Evolutionary conservation across 352 stramenopile genomes (phyloP).

Genomic region (Globisporangium solare): DNA sequence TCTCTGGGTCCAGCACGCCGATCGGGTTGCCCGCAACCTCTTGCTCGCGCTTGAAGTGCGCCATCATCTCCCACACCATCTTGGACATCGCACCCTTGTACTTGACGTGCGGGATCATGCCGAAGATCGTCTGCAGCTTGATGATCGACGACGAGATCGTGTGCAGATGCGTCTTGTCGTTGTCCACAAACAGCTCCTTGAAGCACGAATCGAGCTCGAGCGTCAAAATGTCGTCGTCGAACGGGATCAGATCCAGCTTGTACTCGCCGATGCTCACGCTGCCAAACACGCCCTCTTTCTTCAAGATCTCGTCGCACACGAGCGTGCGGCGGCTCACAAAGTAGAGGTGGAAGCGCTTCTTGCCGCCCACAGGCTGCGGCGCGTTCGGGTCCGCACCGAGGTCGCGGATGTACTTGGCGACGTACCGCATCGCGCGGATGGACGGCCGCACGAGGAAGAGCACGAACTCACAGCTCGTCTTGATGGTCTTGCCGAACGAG

Average conservation of each 20-base stretch:
- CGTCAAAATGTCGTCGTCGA: conserved; percentile 93
- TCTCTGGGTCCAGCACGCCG: conserved; percentile 77
- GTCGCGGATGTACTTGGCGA: conserved; percentile 76
- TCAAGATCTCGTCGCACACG: conserved; percentile 89
- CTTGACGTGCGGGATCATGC: conserved; percentile 93
- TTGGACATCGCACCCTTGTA: conserved; percentile 90
- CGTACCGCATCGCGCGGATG: conserved; percentile 68
- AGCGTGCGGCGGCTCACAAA: conserved; percentile 89
- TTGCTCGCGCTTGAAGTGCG: conserved; percentile 91
- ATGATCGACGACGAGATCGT: conserved; percentile 86
- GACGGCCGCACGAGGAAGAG: conserved; percentile 87
- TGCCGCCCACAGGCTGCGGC: conserved; percentile 21
- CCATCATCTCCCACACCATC: conserved; percentile 90
- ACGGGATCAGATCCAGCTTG: conserved; percentile 93
- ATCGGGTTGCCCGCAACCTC: conserved; percentile 77
- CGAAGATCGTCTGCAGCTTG: conserved; percentile 92
- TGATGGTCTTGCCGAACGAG: conserved; percentile 74
- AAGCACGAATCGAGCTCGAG: conserved; percentile 90
- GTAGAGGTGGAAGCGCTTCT: conserved; percentile 87
- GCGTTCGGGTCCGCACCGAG: conserved; percentile 21
- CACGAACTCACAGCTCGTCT: conserved; percentile 82
- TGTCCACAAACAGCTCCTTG: conserved; percentile 84
- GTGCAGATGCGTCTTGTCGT: conserved; percentile 86
- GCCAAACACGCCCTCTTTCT: conserved; percentile 87
- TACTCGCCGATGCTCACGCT: conserved; percentile 87